Evolutionary conservation across 225 moss, liverwort and hornwort species (phyloP), one percentile per base, ranked within the genome.

Genomic region (Marchantia paleacea): DNA sequence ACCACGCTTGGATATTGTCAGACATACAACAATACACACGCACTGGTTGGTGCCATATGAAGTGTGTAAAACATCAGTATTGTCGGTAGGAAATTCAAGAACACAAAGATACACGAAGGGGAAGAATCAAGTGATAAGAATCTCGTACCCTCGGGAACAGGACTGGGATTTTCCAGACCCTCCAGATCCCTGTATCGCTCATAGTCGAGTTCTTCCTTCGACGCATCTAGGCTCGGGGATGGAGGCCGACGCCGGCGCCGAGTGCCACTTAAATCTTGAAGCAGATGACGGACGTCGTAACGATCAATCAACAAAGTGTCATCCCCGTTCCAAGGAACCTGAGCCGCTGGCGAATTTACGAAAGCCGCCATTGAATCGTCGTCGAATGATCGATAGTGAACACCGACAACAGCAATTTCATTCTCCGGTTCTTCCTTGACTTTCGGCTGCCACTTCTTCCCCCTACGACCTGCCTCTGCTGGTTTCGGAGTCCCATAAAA

Each of bases 111-210:
- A 49, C 64, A 65, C 64, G n/a, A 79, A 29, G 72, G 57, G 18
- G 76, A 62, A 55, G 80, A 80, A 57, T 73, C 68, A 39, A 73
- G 73, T 71, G 76, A 78, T 81, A 69, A 82, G 77, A 76, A 79
- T 76, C 76, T 81, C 88, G 55, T 88, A 88, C 88, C 88, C 85
- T 88, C 88, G 52, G 78, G n/a, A 57, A 39, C 68, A 76, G 79
- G 81, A 81, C 80, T 81, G 78, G 88, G 88, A 69, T 88, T 81
- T 88, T 86, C 88, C 83, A 88, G 79, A 81, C 86, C 86, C 81
- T 84, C 88, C 81, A 89, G 55, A 84, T 89, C 89, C 79, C 86
- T 89, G 69, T 77, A 89, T 58, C 89, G 89, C 84, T 89, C 89
- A 75, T 86, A 84, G 69, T 89, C 89, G 50, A 89, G 89, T 79